Evolutionary conservation across 495 filamentous ascomycete species (phyloP).

Genomic region (Penicillium chermesinum): DNA sequence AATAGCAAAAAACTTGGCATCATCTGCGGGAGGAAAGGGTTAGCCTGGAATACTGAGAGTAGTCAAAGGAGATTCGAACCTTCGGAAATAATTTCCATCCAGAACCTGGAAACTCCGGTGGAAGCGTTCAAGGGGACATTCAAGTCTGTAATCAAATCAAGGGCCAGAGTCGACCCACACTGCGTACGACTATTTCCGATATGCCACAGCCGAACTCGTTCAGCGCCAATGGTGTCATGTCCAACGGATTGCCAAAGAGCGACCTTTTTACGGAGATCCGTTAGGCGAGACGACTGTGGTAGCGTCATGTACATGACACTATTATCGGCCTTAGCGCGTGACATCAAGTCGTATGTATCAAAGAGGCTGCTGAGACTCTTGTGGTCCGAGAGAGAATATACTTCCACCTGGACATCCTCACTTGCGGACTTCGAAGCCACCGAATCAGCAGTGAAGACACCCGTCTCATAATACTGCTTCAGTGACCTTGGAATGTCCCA

Average conservation of each 20-base stretch:
- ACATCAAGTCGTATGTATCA: constrained; percentile 44
- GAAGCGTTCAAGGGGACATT: constrained; percentile 29
- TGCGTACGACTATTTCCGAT: constrained; percentile 36
- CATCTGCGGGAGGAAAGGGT: constrained; percentile 14
- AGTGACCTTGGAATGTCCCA: constrained; percentile 33
- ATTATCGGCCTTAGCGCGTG: constrained; percentile 34
- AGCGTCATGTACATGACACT: constrained; percentile 40
- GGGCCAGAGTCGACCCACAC: constrained; percentile 32
- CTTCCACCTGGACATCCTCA: constrained; percentile 35
- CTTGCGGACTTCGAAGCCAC: constrained; percentile 6
- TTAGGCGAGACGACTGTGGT: constrained; percentile 32
- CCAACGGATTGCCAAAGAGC: constrained; percentile 28
- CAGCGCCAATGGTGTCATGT: constrained; percentile 19
- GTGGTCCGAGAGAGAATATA: constrained; percentile 36
- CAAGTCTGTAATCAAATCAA: constrained; percentile 35
- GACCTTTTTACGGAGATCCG: constrained; percentile 42
- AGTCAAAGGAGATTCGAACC: constrained; percentile 14
- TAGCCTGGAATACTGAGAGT: constrained; percentile 1
- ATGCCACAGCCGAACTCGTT: constrained; percentile 42
- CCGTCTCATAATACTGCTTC: constrained; percentile 37
- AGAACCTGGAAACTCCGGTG: constrained; percentile 31
- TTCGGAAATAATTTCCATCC: constrained; percentile 42
- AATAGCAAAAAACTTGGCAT: constrained; percentile 42
- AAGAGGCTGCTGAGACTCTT: constrained; percentile 36
- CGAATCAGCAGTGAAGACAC: constrained; percentile 15